Evolutionary conservation across 139 green algal genomes (phyloP), one percentile per base, ranked within the genome.

Genomic region (Volvox reticuliferus): DNA sequence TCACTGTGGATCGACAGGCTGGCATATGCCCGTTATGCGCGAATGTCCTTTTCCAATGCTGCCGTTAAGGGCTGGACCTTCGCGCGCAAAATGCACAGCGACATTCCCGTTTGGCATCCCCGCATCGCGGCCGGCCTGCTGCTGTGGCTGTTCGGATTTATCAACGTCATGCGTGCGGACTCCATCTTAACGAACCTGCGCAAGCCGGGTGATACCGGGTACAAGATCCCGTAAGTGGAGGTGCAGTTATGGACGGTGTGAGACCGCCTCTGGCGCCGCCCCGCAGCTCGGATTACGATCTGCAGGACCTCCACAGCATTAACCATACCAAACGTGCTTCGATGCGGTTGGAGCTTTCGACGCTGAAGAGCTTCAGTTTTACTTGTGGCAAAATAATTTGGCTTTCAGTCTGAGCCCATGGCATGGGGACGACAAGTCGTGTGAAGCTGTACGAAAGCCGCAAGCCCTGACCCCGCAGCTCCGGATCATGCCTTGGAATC

Each of bases 201-300:
- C 20, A 95, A 94, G 73, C 92, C 86, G 0, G 93, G 92, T 0
- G 94, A 96, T 55, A 95, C 88, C 81, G 93, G 94, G 19, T 98
- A 98, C 94, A 97, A 96, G 75, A 96, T 98, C 26, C 96, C 96
- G 0, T 86, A 30, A 71, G 79, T 73, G 65, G 24, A 2, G 65
- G 65, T 73, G 16, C 65, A 73, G 65, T 73, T 9, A 24, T 30
- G 65, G 21, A 73, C 65, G 65, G 65, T 73, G 24, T 69, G 12
- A 28, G 21, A 73, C 65, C 21, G 16, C 65, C 24, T 30, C 16
- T 12, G 65, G 65, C 65, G 44, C 44, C 44, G 44, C 44, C 44
- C 44, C 44, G 9, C 44, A 55, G 44, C 9, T 55, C 44, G 44
- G 44, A 55, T 55, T 55, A 55, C 44, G 44, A 14, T 55, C 44